Conservation (phyloP, 108 stramenopile genomes). For the Fragilaria radians region DNA sequence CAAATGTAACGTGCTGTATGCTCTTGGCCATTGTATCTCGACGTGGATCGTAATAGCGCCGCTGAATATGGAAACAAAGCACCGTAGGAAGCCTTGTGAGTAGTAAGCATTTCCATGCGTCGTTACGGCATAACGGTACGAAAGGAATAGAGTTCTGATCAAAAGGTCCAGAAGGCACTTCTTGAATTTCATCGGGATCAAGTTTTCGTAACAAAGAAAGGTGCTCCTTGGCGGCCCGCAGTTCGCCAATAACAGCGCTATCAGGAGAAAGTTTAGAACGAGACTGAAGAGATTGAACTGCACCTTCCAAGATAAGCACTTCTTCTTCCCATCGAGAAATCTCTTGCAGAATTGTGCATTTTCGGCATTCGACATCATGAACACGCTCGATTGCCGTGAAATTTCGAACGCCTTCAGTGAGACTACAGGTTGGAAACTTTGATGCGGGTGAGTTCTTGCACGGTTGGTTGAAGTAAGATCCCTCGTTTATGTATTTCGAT, state of each 20-base stretch:
- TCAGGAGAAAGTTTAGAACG: constrained; percentile 7
- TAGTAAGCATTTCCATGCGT: constrained; percentile 58
- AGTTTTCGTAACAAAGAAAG: constrained; percentile 11
- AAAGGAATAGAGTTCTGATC: constrained; percentile 4
- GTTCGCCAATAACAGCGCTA: constrained; percentile 14
- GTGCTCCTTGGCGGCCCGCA: constrained; percentile 15
- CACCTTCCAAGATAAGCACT: constrained; percentile 40
- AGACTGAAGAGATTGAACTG: constrained; percentile 36
- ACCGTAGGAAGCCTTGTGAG: constrained; percentile 62
- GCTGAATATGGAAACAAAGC: constrained; percentile 72
- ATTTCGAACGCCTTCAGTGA: constrained; percentile 42
- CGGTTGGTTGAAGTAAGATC: constrained; percentile 7
- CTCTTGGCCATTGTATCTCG: constrained; percentile 53
- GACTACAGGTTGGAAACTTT: constrained; percentile 30
- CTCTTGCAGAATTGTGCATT: constrained; percentile 48
- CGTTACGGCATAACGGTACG: constrained; percentile 24
- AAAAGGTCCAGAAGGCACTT: not conserved
- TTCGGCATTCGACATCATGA: constrained; percentile 65
- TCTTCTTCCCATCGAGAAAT: constrained; percentile 50
- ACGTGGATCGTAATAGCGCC: constrained; percentile 64
- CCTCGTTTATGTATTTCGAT: constrained; percentile 9
- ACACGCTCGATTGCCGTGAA: constrained; percentile 58
- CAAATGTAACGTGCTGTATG: constrained; percentile 52
- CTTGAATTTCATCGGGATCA: constrained; percentile 30
- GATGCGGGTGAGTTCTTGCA: constrained; percentile 15